These are phyloP conservation scores for Naganishia onofrii DNA, from an alignment of 768 basidiomycete species.

Conservation along the genomic window DNA sequence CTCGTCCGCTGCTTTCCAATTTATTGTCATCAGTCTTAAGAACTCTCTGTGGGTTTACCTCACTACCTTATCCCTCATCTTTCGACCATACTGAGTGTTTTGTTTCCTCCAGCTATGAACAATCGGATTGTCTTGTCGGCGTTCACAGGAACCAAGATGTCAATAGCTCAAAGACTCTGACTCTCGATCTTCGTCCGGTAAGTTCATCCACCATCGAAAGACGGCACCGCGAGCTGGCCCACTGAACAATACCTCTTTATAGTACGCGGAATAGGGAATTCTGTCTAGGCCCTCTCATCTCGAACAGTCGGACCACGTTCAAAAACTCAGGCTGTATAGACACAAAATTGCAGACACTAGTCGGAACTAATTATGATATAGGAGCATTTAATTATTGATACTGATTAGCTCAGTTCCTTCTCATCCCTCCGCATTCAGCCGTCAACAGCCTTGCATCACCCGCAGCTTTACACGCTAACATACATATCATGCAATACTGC, in stretches of 20 bases:
- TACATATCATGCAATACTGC: too few relatives aligned
- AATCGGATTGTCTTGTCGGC: slow-evolving; percentile 83
- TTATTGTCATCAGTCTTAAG: slow-evolving; percentile 95
- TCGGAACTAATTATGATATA: neutral
- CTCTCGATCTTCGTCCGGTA: slow-evolving; percentile 68
- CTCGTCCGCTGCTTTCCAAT: slow-evolving; percentile 82
- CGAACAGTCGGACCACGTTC: too few relatives aligned
- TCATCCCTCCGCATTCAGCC: too few relatives aligned
- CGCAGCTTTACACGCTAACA: too few relatives aligned
- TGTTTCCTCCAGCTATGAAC: slow-evolving; percentile 62
- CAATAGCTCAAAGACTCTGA: slow-evolving; percentile 86
- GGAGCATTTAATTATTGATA: neutral
- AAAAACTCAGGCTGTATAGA: neutral
- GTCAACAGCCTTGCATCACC: too few relatives aligned
- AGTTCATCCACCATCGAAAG: neutral
- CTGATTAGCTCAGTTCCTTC: neutral
- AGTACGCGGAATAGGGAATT: neutral
- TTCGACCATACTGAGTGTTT: neutral
- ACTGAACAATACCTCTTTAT: neutral
- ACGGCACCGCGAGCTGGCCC: neutral
- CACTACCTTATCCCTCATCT: too few relatives aligned
- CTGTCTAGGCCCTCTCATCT: too few relatives aligned
- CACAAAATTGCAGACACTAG: neutral
- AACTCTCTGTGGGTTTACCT: slow-evolving; percentile 61
- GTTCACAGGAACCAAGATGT: slow-evolving; percentile 92